Conservation (phyloP, 208 protist species). For the Strigomonas galati region DNA sequence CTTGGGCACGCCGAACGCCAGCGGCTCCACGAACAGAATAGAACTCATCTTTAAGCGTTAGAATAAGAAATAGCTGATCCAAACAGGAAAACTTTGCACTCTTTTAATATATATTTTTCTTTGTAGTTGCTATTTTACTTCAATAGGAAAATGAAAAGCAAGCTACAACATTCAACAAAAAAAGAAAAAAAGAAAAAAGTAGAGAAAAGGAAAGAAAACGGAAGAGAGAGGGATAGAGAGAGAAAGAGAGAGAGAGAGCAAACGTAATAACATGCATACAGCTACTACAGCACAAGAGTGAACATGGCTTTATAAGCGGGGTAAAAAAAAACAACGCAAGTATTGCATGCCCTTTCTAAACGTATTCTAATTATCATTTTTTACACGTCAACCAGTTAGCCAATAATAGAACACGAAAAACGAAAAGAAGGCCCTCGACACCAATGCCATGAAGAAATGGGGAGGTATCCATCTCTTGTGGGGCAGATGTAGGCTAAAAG, state of each 20-base stretch:
- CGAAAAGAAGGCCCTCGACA: neutral
- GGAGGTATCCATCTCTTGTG: no score
- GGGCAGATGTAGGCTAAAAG: slow-evolving; percentile 36
- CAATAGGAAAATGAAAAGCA: no score
- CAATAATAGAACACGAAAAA: no score
- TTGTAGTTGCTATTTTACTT: no score
- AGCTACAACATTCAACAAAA: neutral
- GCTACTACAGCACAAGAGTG: neutral
- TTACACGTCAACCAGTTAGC: no score
- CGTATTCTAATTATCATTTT: neutral
- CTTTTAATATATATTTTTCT: no score
- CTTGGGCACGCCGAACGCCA: slow-evolving; percentile 25
- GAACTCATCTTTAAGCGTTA: slow-evolving; percentile 25
- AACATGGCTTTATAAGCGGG: neutral
- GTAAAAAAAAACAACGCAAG: slow-evolving; percentile 5
- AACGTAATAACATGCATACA: neutral
- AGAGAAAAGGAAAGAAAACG: neutral
- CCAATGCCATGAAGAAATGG: no score
- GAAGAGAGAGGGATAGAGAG: slow-evolving; percentile 2
- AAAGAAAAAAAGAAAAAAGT: slow-evolving; percentile 3
- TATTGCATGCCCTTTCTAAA: neutral
- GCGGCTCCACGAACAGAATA: slow-evolving; percentile 26
- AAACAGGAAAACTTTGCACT: no score
- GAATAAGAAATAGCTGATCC: neutral
- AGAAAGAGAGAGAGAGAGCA: slow-evolving; percentile 13